phyloP scores from a whole-genome alignment of 2,329 filamentous ascomycete genomes.

The Aspergillus neotritici region DNA sequence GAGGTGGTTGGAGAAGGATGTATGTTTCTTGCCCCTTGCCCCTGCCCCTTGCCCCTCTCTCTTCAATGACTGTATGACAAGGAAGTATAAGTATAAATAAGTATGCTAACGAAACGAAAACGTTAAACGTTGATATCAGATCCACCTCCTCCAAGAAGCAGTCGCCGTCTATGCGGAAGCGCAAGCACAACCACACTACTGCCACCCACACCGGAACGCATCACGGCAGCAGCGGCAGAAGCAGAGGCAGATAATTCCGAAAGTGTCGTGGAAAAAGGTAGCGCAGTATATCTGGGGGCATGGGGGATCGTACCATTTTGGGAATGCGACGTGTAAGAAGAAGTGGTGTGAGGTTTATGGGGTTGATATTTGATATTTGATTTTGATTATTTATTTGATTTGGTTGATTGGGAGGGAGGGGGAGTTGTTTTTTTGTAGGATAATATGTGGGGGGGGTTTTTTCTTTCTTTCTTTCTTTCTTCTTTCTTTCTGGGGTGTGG shows the following conservation, averaged over 20 bases:
- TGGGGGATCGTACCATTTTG: constrained; percentile 55
- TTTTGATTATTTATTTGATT: too few species aligned
- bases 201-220: background rate
- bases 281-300: constrained; percentile 48
- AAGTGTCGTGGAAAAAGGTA: constrained; percentile 56
- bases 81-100: too few species aligned
- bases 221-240: constrained; percentile 13
- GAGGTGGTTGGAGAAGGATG: constrained; percentile 40
- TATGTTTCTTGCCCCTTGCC: constrained; percentile 25
- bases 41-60: background rate
- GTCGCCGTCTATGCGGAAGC: constrained; percentile 25
- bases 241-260: too few species aligned
- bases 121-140: constrained; percentile 27
- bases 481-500: too few species aligned
- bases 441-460: too few species aligned
- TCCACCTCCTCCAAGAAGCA: constrained; percentile 37
- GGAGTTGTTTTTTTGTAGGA: background rate
- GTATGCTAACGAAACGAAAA: too few species aligned
- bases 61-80: too few species aligned
- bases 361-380: constrained; percentile 14
- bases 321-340: constrained; percentile 57
- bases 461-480: too few species aligned
- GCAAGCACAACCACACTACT: constrained; percentile 1
- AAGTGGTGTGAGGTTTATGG: constrained; percentile 50
- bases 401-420: background rate